phyloP scores from a whole-genome alignment of 495 filamentous ascomycete genomes.

The Penicillium paxilli region DNA sequence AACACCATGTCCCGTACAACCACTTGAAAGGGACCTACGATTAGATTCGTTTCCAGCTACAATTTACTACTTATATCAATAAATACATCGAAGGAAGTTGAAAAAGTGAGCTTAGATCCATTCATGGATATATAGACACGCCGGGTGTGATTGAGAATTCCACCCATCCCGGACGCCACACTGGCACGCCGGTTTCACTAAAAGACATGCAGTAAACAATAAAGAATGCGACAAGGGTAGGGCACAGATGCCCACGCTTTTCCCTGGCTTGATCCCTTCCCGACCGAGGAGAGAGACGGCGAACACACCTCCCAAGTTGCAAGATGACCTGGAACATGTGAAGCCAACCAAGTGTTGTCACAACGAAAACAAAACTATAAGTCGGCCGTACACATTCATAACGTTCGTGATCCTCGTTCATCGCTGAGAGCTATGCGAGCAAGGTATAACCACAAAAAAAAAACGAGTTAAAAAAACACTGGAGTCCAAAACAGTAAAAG shows the following conservation, averaged over 20 bases:
- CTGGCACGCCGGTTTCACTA: slow-evolving; percentile 22
- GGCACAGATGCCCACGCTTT: slow-evolving; percentile 7
- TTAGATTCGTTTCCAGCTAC: too few species aligned
- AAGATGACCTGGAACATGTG: neutral
- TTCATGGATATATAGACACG: slow-evolving; percentile 22
- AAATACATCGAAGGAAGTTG: neutral
- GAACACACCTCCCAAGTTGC: neutral
- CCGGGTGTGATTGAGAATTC: slow-evolving; percentile 2
- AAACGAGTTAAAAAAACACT: slow-evolving; percentile 18
- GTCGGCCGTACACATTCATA: slow-evolving; percentile 49
- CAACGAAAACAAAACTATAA: slow-evolving; percentile 17
- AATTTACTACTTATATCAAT: too few species aligned
- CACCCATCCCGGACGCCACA: slow-evolving; percentile 17
- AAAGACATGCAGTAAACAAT: slow-evolving; percentile 6
- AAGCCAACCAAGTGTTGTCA: slow-evolving; percentile 5
- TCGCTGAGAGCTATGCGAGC: slow-evolving; percentile 46
- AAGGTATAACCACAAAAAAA: slow-evolving; percentile 40
- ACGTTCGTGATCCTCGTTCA: slow-evolving; percentile 52
- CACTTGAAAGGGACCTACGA: too few species aligned
- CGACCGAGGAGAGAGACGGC: neutral
- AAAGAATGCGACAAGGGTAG: slow-evolving; percentile 16
- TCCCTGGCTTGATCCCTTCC: slow-evolving; percentile 3
- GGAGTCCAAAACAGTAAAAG: too few species aligned
- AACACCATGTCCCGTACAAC: too few species aligned
- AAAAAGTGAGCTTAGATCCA: neutral